phyloP scores from a whole-genome alignment of 352 stramenopile genomes.

The Phytophthora tubulina region DNA sequence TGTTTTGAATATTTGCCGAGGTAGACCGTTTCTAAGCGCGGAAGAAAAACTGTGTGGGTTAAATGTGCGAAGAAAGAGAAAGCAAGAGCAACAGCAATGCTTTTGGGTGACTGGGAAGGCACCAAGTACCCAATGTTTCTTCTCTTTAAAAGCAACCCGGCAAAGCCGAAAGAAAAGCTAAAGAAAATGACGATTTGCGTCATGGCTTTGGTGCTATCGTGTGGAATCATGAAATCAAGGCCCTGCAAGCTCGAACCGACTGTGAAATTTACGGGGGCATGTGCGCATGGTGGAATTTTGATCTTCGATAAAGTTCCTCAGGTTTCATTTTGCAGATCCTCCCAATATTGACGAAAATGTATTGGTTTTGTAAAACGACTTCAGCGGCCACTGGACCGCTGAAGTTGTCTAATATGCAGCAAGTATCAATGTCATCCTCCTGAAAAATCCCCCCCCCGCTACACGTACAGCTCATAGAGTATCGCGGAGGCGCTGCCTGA shows the following conservation, averaged over 20 bases:
- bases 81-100: slow-evolving; percentile 10
- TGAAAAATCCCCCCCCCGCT: slow-evolving; percentile 9
- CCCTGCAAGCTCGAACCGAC: slow-evolving; percentile 3
- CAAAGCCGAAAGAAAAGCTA: background rate
- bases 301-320: background rate
- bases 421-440: slow-evolving; percentile 1
- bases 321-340: background rate
- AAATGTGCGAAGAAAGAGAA: slow-evolving; percentile 17
- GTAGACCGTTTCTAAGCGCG: slow-evolving; percentile 6
- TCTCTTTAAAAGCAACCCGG: slow-evolving; percentile 1
- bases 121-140: background rate
- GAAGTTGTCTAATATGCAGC: slow-evolving; percentile 5
- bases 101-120: slow-evolving; percentile 3
- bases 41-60: slow-evolving; percentile 12
- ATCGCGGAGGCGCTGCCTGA: too few species aligned
- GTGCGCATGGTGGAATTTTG: background rate
- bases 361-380: slow-evolving; percentile 10
- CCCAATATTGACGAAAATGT: background rate
- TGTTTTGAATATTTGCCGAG: slow-evolving; percentile 1
- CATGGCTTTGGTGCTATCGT: slow-evolving; percentile 4
- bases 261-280: background rate
- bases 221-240: slow-evolving; percentile 3
- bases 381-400: slow-evolving; percentile 9
- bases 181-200: slow-evolving; percentile 2
- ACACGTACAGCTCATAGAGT: background rate